Conservation (phyloP, 1,284 basidiomycete genomes). For the Cutaneotrichosporon cavernicola region DNA sequence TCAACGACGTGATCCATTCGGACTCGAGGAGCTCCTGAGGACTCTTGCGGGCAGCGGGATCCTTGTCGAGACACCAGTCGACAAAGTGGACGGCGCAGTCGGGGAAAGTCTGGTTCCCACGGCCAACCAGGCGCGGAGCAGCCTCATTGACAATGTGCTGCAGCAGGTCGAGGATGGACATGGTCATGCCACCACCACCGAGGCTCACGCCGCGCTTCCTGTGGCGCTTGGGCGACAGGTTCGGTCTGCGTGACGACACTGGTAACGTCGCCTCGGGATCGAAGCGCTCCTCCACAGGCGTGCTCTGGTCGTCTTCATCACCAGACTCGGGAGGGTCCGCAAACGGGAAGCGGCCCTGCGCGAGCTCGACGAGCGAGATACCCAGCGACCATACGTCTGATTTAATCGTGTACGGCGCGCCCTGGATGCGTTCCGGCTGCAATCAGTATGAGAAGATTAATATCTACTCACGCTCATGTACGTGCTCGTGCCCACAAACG, state of each 20-base stretch:
- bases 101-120: conserved; percentile 57
- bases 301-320: conserved; percentile 64
- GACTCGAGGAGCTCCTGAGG: conserved; percentile 71
- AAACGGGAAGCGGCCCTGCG: conserved; percentile 90
- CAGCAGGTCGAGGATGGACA: conserved; percentile 93
- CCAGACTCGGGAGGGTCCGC: conserved; percentile 67
- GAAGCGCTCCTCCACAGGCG: conserved; percentile 54
- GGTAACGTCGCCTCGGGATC: conserved; percentile 50
- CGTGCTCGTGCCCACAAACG: conserved; percentile 96
- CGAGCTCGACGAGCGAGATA: conserved; percentile 91
- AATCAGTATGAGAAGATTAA: not conserved
- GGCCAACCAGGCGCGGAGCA: conserved; percentile 71
- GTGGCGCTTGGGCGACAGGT: conserved; percentile 55
- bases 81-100: conserved; percentile 72
- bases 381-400: conserved; percentile 97
- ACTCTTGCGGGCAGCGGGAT: conserved; percentile 70
- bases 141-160: conserved; percentile 98
- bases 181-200: conserved; percentile 81
- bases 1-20: conserved; percentile 41
- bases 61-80: conserved; percentile 79
- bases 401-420: conserved; percentile 94
- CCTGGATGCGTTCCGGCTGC: conserved; percentile 97
- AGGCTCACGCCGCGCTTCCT: conserved; percentile 75
- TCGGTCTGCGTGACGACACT: conserved; percentile 37
- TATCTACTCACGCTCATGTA: conserved; percentile 89